Conservation (phyloP, 1,284 basidiomycete genomes). For the Trametes sp. region DNA sequence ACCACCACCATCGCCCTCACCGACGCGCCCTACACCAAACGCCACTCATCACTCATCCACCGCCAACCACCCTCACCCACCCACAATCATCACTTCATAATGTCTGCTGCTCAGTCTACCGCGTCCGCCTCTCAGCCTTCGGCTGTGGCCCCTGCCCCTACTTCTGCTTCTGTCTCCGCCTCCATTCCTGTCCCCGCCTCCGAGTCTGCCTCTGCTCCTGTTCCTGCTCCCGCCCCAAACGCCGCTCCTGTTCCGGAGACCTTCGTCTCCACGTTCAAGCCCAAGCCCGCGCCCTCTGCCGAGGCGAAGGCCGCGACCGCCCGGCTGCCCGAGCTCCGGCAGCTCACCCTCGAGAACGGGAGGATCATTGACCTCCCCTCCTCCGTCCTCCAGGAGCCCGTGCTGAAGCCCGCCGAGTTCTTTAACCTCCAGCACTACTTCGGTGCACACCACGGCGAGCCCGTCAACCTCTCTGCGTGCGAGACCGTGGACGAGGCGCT, state of each 20-base stretch:
- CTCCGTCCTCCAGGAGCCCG: slow-evolving; percentile 16
- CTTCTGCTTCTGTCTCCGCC: not conserved
- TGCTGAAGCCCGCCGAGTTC: slow-evolving; percentile 23
- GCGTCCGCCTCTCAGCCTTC: not conserved
- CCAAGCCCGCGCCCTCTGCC: not conserved
- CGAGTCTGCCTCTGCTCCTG: no score
- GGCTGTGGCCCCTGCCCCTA: not conserved
- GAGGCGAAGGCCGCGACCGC: not conserved
- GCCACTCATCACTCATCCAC: not conserved
- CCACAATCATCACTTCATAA: not conserved
- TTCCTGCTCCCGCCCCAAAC: no score
- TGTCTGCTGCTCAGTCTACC: slow-evolving; percentile 8
- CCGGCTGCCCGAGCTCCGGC: slow-evolving; percentile 7
- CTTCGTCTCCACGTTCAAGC: not conserved
- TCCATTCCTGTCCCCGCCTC: no score
- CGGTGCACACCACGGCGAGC: not conserved
- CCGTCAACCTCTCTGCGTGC: slow-evolving; percentile 17
- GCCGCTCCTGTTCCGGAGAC: not conserved
- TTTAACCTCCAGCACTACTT: slow-evolving; percentile 29
- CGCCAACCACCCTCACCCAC: no score
- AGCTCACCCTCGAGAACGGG: slow-evolving; percentile 22
- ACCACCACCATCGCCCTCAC: slow-evolving; percentile 4
- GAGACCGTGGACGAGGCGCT: slow-evolving; percentile 21
- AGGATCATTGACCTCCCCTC: slow-evolving; percentile 22
- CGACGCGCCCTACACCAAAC: not conserved